phyloP scores from a whole-genome alignment of 2,329 filamentous ascomycete species.

The Didymella exigua region DNA sequence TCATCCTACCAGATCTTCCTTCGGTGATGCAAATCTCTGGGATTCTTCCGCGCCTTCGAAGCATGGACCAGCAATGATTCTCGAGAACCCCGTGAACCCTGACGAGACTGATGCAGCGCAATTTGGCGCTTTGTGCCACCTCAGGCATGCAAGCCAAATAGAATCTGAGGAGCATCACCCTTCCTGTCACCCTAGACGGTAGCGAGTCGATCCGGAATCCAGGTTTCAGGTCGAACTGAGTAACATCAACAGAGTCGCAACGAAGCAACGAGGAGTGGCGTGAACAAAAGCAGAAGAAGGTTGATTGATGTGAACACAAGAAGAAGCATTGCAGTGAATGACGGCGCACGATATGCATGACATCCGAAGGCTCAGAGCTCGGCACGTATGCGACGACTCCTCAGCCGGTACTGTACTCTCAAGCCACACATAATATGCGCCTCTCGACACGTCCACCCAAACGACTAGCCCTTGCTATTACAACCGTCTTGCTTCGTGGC shows the following conservation, averaged over 20 bases:
- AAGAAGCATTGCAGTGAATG: slow-evolving; percentile 24
- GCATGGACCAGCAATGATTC: slow-evolving; percentile 4
- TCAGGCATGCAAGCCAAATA: slow-evolving; percentile 17
- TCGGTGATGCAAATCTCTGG: neutral
- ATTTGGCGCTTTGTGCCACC: slow-evolving; percentile 28
- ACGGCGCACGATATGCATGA: slow-evolving; percentile 37
- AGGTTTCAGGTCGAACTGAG: slow-evolving; percentile 40
- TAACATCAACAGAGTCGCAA: slow-evolving; percentile 34
- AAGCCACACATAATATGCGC: slow-evolving; percentile 21
- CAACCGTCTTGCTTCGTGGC: slow-evolving; percentile 13
- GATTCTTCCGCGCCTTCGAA: neutral
- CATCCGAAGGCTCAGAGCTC: slow-evolving; percentile 26
- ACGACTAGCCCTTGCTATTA: slow-evolving; percentile 3
- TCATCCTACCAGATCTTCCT: slow-evolving; percentile 1
- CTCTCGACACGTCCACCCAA: slow-evolving; percentile 4
- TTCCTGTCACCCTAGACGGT: slow-evolving; percentile 22
- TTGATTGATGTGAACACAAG: slow-evolving; percentile 16
- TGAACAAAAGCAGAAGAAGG: slow-evolving; percentile 17
- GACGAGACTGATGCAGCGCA: slow-evolving; percentile 21
- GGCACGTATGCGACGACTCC: slow-evolving; percentile 27
- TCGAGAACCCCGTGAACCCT: slow-evolving; percentile 9
- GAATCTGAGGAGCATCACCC: slow-evolving; percentile 13
- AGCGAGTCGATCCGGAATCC: slow-evolving; percentile 36
- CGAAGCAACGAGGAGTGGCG: slow-evolving; percentile 19
- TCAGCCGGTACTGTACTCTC: slow-evolving; percentile 15